These are phyloP conservation scores for Massospora cicadina DNA, from an alignment of 371 early-diverging fungal genomes.

Conservation along the genomic window DNA sequence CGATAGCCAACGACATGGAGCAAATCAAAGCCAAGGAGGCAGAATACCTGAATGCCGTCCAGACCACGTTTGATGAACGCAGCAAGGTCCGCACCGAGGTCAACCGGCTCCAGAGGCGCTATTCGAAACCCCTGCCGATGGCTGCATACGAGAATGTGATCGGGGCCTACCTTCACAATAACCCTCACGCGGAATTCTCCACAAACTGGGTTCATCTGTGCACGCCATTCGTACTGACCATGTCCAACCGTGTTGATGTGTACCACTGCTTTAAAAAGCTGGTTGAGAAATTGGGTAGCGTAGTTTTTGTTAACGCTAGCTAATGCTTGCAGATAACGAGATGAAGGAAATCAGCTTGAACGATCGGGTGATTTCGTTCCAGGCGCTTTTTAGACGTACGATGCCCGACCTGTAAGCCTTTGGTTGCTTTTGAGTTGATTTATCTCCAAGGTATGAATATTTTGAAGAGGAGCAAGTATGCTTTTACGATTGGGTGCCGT, in stretches of 20 bases:
- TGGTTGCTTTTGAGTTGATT: neutral
- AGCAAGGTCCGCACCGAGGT: slow-evolving; percentile 80
- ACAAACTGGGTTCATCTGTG: slow-evolving; percentile 59
- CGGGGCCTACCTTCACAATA: slow-evolving; percentile 56
- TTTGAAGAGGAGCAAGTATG: slow-evolving; percentile 93
- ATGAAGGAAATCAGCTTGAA: slow-evolving; percentile 35
- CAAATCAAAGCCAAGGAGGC: slow-evolving; percentile 33
- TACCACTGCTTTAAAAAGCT: slow-evolving; percentile 63
- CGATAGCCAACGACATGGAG: slow-evolving; percentile 9
- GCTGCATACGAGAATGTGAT: slow-evolving; percentile 63
- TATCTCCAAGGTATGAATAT: slow-evolving; percentile 28
- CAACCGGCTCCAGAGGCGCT: slow-evolving; percentile 45
- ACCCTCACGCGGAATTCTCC: slow-evolving; percentile 56
- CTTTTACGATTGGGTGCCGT: slow-evolving; percentile 74
- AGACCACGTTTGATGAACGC: slow-evolving; percentile 47
- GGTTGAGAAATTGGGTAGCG: slow-evolving; percentile 42
- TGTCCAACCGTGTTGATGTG: slow-evolving; percentile 58
- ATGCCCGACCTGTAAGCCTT: slow-evolving; percentile 47
- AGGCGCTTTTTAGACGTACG: slow-evolving; percentile 52
- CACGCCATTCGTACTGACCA: slow-evolving; percentile 63
- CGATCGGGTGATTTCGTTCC: slow-evolving; percentile 41
- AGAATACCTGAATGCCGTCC: slow-evolving; percentile 58
- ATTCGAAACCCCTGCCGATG: slow-evolving; percentile 16
- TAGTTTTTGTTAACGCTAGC: slow-evolving; percentile 1
- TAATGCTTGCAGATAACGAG: slow-evolving; percentile 3